phyloP scores from a whole-genome alignment of 2,329 filamentous ascomycete genomes.

The Cladosporium cucumerinum region DNA sequence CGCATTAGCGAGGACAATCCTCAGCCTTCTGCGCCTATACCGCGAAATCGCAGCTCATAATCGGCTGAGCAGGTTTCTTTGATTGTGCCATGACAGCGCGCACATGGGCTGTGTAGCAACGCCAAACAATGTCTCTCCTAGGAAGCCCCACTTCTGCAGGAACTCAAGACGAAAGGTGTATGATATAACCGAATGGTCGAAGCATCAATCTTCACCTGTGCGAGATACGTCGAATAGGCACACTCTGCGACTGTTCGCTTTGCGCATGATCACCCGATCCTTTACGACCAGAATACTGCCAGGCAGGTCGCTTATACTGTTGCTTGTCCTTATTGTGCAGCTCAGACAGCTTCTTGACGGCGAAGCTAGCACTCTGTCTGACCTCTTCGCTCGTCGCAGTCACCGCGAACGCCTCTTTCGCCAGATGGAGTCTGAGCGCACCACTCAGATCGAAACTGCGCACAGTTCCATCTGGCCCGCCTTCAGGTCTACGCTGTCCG shows the following conservation, averaged over 20 bases:
- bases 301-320: not conserved
- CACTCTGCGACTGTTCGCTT: not conserved
- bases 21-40: not conserved
- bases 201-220: not conserved
- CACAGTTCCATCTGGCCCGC: not conserved
- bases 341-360: conserved; percentile 12
- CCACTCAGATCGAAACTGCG: conserved; percentile 9
- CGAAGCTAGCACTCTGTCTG: conserved; percentile 15
- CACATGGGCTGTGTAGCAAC: not conserved
- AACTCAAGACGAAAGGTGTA: too few relatives aligned
- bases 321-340: not conserved
- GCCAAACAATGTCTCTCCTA: not conserved
- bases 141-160: not conserved
- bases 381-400: conserved; percentile 22
- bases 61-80: not conserved
- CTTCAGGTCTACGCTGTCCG: conserved; percentile 20
- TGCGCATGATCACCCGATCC: not conserved
- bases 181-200: not conserved
- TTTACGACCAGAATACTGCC: not conserved
- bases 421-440: conserved; percentile 17
- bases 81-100: not conserved
- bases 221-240: not conserved
- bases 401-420: conserved; percentile 21
- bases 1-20: not conserved
- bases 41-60: not conserved